Conservation (phyloP, 2,329 filamentous ascomycete species). For the Verticillium isaacii region DNA sequence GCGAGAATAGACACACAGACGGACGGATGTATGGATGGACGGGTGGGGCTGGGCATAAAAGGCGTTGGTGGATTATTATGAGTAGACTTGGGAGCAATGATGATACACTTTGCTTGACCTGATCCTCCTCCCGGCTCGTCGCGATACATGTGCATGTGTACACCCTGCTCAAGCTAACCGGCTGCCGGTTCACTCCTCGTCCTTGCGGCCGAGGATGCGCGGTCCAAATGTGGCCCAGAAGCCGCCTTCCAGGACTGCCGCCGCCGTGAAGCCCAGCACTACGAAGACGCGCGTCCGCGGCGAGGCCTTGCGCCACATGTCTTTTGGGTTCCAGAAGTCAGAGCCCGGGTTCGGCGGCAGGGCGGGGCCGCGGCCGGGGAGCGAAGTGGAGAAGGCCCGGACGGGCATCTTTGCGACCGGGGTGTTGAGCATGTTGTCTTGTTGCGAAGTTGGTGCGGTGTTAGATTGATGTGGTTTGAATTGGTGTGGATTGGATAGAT, state of each 20-base stretch:
- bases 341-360: not conserved
- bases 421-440: not conserved
- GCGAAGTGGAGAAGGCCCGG: not conserved
- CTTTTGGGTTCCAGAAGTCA: not conserved
- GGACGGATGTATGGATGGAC: not conserved
- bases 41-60: not conserved
- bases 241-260: not conserved
- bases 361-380: not conserved
- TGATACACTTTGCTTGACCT: not conserved
- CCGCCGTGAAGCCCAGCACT: not conserved
- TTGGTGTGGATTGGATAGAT: too few species aligned
- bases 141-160: too few species aligned
- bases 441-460: too few species aligned
- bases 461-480: too few species aligned
- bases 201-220: not conserved
- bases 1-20: not conserved
- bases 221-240: constrained; percentile 1
- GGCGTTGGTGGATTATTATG: not conserved
- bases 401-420: not conserved
- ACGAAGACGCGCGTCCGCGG: not conserved
- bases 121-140: not conserved
- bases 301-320: constrained; percentile 2
- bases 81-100: not conserved
- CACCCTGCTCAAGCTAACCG: too few species aligned
- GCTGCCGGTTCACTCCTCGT: not conserved